Base-by-base conservation (phyloP, 2,329 filamentous ascomycete genomes). In the Sarocladium strictum region DNA sequence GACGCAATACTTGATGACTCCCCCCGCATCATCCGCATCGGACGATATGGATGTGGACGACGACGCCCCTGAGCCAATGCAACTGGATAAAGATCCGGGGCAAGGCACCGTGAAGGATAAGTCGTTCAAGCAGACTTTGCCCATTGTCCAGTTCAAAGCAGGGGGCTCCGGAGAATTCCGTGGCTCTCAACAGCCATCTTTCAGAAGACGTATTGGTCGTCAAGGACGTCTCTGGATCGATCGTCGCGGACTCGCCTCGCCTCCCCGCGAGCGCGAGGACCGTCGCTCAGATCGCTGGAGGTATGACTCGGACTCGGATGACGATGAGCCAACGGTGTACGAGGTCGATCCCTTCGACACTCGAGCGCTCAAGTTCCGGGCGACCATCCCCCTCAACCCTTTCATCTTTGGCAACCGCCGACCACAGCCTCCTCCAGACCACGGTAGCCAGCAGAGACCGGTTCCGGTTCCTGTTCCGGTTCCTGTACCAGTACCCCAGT, bases 151-250 rank as follows among this genome's bases (percentile, higher is more conserved):
- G 54, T 80, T 80, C 64, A 72, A 68, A 51, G 76, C 73, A 5
- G 68, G 72, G 3, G 64, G 67, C 17, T 61, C 67, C 12, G 69
- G 71, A 27, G 72, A 76, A 54, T 71, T 58, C 64, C 68, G 63
- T 60, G 70, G 61, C 64, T 67, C 59, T 62, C 72, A 60, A 64
- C 74, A 75, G 55, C 86, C 87, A 54, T 85, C 86, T 15, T 97
- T 89, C 76, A 85, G 93, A 60, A 84, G 91, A 59, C 86, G 94
- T 56, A 84, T 91, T 54, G 93, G 93, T 54, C 87, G 93, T 61
- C 79, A 92, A 58, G 90, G 91, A 59, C 85, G 93, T 37, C 70
- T 96, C 61, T 90, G 91, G 81, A 90, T 97, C 61, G 94, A 97
- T 71, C 86, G 91, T 62, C 85, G 89, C 61, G 85, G 86, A 55